A percentile compares a stretch with the other conserved stretches of the same genome.
Evolutionary conservation across 306 rosid species (phyloP).

Genomic region (Cucumis hystrix): DNA sequence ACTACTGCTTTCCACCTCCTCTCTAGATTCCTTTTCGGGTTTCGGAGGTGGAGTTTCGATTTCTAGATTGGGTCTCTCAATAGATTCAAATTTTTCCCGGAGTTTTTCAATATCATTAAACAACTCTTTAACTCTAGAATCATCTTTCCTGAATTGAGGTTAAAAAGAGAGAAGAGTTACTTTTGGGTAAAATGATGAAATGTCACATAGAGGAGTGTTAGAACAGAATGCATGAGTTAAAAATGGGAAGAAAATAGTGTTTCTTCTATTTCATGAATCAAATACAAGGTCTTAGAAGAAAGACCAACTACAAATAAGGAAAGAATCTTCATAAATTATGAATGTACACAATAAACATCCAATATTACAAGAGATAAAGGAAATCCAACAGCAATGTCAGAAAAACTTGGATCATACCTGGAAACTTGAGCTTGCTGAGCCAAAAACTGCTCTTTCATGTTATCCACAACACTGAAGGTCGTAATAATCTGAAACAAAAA

Average conservation of each 20-base stretch:
- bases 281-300: no score
- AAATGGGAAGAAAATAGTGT: no score
- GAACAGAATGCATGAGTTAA: neutral
- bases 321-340: no score
- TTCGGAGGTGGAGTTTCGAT: conserved; percentile 53
- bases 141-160: conserved; percentile 54
- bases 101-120: conserved; percentile 57
- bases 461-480: conserved; percentile 91
- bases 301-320: no score
- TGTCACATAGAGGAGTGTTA: neutral
- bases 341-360: no score
- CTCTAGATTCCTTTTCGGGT: conserved; percentile 31
- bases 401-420: conserved; percentile 29
- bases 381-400: neutral
- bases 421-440: conserved; percentile 46
- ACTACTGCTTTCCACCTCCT: conserved; percentile 18
- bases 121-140: conserved; percentile 54
- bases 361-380: no score
- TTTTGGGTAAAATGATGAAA: neutral
- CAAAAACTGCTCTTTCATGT: conserved; percentile 80
- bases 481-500: conserved; percentile 65
- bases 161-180: neutral
- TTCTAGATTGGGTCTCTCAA: conserved; percentile 80
- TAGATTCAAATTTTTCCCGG: conserved; percentile 47
- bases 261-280: no score